A percentile compares a stretch with the other conserved stretches of the same genome.
Evolutionary conservation across 352 stramenopile species (phyloP).

Genomic region (Globisporangium nunn): DNA sequence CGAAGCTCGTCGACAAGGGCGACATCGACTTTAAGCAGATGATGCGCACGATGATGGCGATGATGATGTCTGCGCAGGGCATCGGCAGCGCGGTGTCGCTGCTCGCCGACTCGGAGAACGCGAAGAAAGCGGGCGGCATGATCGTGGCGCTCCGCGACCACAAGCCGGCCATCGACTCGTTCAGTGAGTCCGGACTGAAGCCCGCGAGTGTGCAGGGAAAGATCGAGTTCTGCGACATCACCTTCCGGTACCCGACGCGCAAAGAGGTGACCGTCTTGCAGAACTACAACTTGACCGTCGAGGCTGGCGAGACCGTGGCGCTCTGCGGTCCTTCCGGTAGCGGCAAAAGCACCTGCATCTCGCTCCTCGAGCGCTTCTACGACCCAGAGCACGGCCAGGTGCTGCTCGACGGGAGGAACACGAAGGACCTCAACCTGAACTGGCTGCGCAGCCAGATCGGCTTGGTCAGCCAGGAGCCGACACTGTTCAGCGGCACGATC

Average conservation of each 20-base stretch:
- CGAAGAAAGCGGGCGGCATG: slow-evolving; percentile 10
- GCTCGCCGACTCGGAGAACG: slow-evolving; percentile 31
- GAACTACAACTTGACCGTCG: slow-evolving; percentile 15
- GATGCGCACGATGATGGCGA: slow-evolving; percentile 42
- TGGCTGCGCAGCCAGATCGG: slow-evolving; percentile 24
- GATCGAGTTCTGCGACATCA: slow-evolving; percentile 16
- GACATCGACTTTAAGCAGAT: slow-evolving; percentile 38
- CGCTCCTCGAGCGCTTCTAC: slow-evolving; percentile 28
- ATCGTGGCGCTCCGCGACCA: slow-evolving; percentile 12
- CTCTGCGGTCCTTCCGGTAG: slow-evolving; percentile 18
- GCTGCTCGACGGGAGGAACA: slow-evolving; percentile 17
- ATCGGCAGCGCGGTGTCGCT: slow-evolving; percentile 21
- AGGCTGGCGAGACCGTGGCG: slow-evolving; percentile 22
- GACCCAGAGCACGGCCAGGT: slow-evolving; percentile 16
- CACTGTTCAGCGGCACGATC: slow-evolving; percentile 38
- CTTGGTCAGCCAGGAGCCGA: slow-evolving; percentile 63
- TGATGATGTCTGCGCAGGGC: slow-evolving; percentile 39
- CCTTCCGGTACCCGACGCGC: slow-evolving; percentile 22
- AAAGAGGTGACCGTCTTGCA: slow-evolving; percentile 13
- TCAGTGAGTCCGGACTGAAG: slow-evolving; percentile 1
- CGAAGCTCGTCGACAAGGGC: slow-evolving; percentile 24
- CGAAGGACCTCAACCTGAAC: slow-evolving; percentile 16
- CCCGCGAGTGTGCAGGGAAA: slow-evolving; percentile 11
- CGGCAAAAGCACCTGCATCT: slow-evolving; percentile 25
- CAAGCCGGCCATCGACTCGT: slow-evolving; percentile 5